Conservation (phyloP, 345 rosid genomes). For the Gossypium bickii region DNA sequence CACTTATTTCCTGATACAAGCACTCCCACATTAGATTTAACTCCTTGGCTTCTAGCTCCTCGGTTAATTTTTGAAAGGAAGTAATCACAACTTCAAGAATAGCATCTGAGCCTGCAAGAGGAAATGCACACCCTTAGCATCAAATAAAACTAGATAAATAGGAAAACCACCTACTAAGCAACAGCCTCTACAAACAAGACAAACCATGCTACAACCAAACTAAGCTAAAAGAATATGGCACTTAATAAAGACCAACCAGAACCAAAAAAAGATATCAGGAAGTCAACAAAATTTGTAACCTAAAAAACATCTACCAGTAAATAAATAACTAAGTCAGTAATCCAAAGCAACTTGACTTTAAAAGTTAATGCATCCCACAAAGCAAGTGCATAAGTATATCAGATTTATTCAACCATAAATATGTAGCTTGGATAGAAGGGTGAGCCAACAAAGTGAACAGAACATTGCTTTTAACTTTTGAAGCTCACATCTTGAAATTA, state of each 20-base stretch:
- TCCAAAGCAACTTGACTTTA: not conserved
- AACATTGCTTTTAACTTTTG: not conserved
- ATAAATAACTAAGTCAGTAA: not conserved
- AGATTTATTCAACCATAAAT: not conserved
- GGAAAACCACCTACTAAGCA: not conserved
- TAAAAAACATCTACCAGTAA: not conserved
- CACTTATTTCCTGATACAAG: conserved; percentile 46
- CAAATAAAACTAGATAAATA: not conserved
- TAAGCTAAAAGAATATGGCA: not conserved
- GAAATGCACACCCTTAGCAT: not conserved
- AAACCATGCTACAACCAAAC: not conserved
- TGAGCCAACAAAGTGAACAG: not conserved
- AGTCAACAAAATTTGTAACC: not conserved
- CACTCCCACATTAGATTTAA: conserved; percentile 48
- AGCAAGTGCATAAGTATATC: not conserved
- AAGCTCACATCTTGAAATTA: not conserved
- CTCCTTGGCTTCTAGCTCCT: conserved; percentile 49
- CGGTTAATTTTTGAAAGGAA: conserved; percentile 54
- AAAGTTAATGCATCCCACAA: not conserved
- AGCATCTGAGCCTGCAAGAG: conserved; percentile 45
- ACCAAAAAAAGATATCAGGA: not conserved
- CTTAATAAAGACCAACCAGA: not conserved
- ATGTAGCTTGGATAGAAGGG: not conserved
- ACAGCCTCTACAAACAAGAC: not conserved
- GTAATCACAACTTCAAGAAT: conserved; percentile 56